Conservation (phyloP, 1,284 basidiomycete species). For the Sanguinoderma infundibulare region DNA sequence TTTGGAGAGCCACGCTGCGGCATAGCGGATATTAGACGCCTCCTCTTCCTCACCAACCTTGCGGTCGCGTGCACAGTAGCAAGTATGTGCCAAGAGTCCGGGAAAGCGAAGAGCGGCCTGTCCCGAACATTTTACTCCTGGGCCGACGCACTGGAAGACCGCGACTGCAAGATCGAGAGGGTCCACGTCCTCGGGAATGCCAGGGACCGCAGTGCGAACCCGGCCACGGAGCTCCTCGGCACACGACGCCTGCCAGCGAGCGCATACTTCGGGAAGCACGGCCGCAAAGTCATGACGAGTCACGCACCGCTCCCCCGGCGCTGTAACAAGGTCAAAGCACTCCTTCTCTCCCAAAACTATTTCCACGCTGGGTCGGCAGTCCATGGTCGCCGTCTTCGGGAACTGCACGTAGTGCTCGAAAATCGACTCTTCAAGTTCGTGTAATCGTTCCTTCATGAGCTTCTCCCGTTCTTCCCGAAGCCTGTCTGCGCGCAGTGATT, state of each 20-base stretch:
- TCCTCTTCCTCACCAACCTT: neutral
- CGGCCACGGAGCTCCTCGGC: neutral
- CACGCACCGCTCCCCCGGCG: neutral
- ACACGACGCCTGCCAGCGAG: neutral
- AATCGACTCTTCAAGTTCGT: neutral
- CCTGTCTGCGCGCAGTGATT: neutral
- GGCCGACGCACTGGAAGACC: neutral
- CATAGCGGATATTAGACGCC: neutral
- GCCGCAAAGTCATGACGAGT: neutral
- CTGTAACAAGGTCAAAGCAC: neutral
- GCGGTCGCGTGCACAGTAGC: neutral
- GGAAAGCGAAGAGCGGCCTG: neutral
- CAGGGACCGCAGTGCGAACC: neutral
- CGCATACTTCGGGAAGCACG: neutral
- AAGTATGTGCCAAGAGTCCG: neutral
- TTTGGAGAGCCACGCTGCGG: neutral
- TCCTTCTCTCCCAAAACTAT: neutral
- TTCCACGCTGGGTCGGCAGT: neutral
- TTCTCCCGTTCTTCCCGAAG: neutral
- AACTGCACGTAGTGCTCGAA: neutral
- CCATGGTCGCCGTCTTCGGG: neutral
- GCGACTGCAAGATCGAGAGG: neutral
- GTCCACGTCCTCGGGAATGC: neutral
- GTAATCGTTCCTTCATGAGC: neutral
- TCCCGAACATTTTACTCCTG: neutral